Conservation (phyloP, 352 stramenopile genomes). For the Achlya hypogyna region DNA sequence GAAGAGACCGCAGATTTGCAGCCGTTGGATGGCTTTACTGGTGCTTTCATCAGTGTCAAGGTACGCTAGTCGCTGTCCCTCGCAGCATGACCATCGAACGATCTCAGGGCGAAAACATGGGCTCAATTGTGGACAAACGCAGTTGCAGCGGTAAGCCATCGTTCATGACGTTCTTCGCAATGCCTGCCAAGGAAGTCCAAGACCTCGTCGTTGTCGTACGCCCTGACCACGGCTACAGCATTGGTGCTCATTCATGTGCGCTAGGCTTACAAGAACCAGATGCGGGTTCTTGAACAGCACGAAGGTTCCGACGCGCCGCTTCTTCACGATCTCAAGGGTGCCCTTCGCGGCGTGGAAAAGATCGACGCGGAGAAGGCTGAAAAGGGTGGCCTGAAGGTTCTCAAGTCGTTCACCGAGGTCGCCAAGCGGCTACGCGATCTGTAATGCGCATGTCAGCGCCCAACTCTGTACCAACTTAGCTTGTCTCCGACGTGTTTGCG, state of each 20-base stretch:
- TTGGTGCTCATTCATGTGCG: background rate
- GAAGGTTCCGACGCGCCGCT: constrained; percentile 49
- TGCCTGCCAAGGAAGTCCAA: constrained; percentile 59
- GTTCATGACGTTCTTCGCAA: constrained; percentile 76
- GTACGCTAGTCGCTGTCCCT: constrained; percentile 16
- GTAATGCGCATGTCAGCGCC: too few relatives aligned
- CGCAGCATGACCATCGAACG: background rate
- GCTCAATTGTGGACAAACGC: constrained; percentile 72
- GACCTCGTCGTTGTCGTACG: constrained; percentile 40
- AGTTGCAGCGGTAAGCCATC: constrained; percentile 58
- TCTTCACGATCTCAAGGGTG: constrained; percentile 56
- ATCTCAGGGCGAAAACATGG: constrained; percentile 68
- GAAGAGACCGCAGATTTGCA: constrained; percentile 65
- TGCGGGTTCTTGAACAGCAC: constrained; percentile 60
- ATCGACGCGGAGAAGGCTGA: constrained; percentile 66
- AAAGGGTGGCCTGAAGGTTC: constrained; percentile 43
- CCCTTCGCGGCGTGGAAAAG: constrained; percentile 36
- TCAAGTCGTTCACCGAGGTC: constrained; percentile 70
- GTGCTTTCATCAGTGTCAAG: constrained; percentile 72
- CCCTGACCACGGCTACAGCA: background rate
- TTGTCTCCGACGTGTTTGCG: too few relatives aligned
- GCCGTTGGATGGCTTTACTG: constrained; percentile 71
- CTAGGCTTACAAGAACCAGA: constrained; percentile 76
- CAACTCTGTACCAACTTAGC: too few relatives aligned
- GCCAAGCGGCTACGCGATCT: constrained; percentile 25